Conservation (phyloP, 306 rosid genomes). For the Luffa aegyptiaca region DNA sequence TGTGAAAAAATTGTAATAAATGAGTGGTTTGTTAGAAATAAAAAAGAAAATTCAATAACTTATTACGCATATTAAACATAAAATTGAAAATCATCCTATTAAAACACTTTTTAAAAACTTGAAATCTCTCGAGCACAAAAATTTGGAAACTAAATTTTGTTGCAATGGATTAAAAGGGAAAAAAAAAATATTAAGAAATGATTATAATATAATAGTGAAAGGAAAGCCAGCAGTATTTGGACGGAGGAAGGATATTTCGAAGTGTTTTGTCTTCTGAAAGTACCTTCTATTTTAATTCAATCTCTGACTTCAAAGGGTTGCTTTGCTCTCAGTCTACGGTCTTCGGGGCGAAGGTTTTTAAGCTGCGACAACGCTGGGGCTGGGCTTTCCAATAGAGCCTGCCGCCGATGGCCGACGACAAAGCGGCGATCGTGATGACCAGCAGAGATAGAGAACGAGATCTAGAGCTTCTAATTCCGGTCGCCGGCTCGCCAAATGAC, state of each 20-base stretch:
- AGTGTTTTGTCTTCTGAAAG: neutral
- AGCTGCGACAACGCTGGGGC: neutral
- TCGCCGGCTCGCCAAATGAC: conserved; percentile 31
- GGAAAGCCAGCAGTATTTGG: neutral
- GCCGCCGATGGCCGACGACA: conserved; percentile 56
- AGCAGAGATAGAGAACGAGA: conserved; percentile 67
- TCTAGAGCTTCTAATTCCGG: conserved; percentile 82
- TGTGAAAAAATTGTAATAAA: no score
- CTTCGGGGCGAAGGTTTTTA: neutral
- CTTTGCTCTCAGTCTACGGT: neutral
- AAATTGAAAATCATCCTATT: no score
- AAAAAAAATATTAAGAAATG: no score
- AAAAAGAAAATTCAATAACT: no score
- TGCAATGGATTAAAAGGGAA: no score
- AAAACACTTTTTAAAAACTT: no score
- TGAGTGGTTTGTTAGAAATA: no score
- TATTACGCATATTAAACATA: no score
- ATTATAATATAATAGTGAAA: neutral
- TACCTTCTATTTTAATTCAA: neutral
- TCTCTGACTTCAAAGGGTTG: neutral
- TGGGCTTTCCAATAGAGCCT: neutral
- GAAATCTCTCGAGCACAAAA: no score
- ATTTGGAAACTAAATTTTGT: no score
- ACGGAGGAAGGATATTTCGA: neutral
- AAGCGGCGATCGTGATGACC: conserved; percentile 38